These are phyloP conservation scores for Boechera stricta DNA, from an alignment of 345 rosid genomes.

Conservation along the genomic window DNA sequence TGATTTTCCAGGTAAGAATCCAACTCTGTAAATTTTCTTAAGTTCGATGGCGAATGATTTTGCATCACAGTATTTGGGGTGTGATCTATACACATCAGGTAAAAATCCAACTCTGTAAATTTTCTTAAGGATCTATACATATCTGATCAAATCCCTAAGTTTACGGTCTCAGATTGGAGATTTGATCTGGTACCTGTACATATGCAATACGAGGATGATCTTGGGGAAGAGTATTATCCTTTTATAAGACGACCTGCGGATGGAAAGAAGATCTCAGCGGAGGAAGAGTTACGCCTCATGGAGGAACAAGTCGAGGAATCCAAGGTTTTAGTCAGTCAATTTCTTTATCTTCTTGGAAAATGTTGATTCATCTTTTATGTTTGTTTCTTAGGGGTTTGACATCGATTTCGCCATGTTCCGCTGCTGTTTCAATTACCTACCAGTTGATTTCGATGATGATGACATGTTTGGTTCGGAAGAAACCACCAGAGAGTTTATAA, in stretches of 20 bases:
- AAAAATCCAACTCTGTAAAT: background rate
- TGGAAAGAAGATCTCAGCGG: background rate
- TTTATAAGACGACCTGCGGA: background rate
- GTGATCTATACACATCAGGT: background rate
- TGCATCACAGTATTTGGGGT: no score
- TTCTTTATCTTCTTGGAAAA: background rate
- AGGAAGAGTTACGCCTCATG: background rate
- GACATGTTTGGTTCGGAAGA: background rate
- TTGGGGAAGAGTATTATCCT: background rate
- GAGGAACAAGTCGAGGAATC: background rate
- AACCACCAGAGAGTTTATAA: background rate
- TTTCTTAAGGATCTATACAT: background rate
- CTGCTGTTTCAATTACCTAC: slow-evolving; percentile 20
- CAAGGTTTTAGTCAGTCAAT: background rate
- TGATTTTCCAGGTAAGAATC: background rate
- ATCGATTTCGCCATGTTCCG: slow-evolving; percentile 14
- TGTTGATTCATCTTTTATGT: background rate
- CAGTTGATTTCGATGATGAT: background rate
- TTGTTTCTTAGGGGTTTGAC: slow-evolving; percentile 12
- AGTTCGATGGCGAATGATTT: no score
- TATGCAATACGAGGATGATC: background rate
- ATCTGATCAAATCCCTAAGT: background rate
- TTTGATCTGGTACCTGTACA: background rate
- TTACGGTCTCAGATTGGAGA: slow-evolving; percentile 21
- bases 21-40: no score